Base-by-base conservation (phyloP, 208 protist species). In the Leptomonas pyrrhocoris region DNA sequence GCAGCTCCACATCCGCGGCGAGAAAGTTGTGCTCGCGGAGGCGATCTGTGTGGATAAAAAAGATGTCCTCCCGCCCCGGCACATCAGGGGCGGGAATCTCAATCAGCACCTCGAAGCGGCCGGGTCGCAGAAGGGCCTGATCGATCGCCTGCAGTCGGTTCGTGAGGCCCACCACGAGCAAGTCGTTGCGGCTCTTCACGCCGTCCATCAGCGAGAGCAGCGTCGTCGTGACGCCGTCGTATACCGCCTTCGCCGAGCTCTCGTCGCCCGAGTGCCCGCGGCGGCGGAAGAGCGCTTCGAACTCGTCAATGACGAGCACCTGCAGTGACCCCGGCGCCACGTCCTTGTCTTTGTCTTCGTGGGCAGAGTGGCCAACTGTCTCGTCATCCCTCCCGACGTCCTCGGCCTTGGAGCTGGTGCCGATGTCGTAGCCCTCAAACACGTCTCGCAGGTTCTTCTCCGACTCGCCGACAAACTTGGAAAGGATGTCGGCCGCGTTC, bases 291-390 rank as follows among this genome's bases (percentile, higher is more conserved):
- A 99, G 99, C 16, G 98, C 97, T 73, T 99, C 99, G 68, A 99
- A 95, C 85, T 99, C 99, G 87, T 99, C 99, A 65, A 99, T 98
- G 55, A 99, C 99, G 53, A 99, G 98, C 19, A 99, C 93, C 73
- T 99, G 99, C 18, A 99, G 80, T 38, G 38, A 51, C 13, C 64
- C 68, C 0, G 31, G 38, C 56, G n/a, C n/a, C n/a, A n/a, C n/a
- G n/a, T 49, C 67, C n/a, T 25, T 15, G 18, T 21, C 58, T 16
- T 58, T 56, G 23, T 4, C 54, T 38, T 46, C 49, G 65, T 55
- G 36, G 7, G 51, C 49, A 0, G 60, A 34, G 1, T 56, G 55
- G 13, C 73, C 69, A 16, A 49, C 23, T 0, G 40, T 34, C 13
- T 75, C 45, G 16, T 31, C 34, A 11, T 60, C 66, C 43, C 71